These are phyloP conservation scores for Lodderomyces oxycetoniae DNA, from an alignment of 1,139 yeast genomes.

Conservation along the genomic window DNA sequence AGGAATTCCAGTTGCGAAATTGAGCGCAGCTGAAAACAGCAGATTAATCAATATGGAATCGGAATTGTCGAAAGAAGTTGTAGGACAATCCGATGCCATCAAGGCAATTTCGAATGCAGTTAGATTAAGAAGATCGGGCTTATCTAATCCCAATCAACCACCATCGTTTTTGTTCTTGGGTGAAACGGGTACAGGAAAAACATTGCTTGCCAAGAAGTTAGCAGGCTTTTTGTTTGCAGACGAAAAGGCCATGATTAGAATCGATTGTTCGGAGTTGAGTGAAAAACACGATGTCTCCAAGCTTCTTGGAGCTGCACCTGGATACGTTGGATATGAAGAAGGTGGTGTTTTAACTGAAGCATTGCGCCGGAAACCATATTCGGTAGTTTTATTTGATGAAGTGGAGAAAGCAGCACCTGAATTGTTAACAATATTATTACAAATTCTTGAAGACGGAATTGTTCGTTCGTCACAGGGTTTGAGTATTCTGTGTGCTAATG, in stretches of 20 bases:
- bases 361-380: conserved; percentile 84
- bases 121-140: conserved; percentile 89
- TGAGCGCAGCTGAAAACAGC: conserved; percentile 91
- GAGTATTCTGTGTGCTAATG: conserved; percentile 85
- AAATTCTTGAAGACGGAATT: conserved; percentile 94
- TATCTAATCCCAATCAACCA: conserved; percentile 93
- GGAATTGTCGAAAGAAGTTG: conserved; percentile 75
- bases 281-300: conserved; percentile 96
- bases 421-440: conserved; percentile 85
- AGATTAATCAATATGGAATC: conserved; percentile 93
- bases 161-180: conserved; percentile 95
- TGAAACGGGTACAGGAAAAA: conserved; percentile 96
- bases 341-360: conserved; percentile 96
- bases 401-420: conserved; percentile 99
- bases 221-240: conserved; percentile 96
- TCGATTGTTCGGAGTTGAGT: conserved; percentile 93
- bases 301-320: conserved; percentile 95
- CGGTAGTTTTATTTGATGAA: conserved; percentile 92
- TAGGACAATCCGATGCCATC: conserved; percentile 95
- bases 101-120: conserved; percentile 95
- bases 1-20: conserved; percentile 96
- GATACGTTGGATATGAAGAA: conserved; percentile 96
- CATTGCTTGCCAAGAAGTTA: conserved; percentile 92
- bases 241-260: conserved; percentile 93
- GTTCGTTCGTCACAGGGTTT: conserved; percentile 93